phyloP scores from a whole-genome alignment of 2,329 filamentous ascomycete genomes.

The Aspergillus eucalypticola region DNA sequence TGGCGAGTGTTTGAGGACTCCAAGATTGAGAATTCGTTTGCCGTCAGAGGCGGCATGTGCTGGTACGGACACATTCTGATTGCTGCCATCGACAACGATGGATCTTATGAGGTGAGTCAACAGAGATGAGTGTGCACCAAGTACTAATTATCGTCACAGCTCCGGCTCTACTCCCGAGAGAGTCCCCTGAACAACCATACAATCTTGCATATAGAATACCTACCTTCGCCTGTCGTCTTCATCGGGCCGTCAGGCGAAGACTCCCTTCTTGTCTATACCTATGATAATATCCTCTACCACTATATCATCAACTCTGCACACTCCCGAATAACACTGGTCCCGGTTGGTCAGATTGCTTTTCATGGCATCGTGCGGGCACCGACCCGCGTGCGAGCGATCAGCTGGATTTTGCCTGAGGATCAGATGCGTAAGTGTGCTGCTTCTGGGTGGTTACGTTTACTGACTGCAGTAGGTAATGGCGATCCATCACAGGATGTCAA shows the following conservation, averaged over 20 bases:
- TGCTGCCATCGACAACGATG: conserved; percentile 83
- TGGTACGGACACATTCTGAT: conserved; percentile 97
- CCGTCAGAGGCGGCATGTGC: conserved; percentile 93
- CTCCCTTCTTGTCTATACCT: conserved; percentile 92
- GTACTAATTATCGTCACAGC: conserved; percentile 38
- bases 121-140: not conserved
- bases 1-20: conserved; percentile 93
- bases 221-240: conserved; percentile 85
- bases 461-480: conserved; percentile 62
- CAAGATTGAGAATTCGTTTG: conserved; percentile 82
- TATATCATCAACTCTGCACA: conserved; percentile 78
- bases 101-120: conserved; percentile 66
- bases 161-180: conserved; percentile 92
- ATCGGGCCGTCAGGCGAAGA: conserved; percentile 89
- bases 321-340: conserved; percentile 73
- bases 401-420: conserved; percentile 91
- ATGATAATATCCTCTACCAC: conserved; percentile 93
- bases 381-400: conserved; percentile 85
- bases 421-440: conserved; percentile 65
- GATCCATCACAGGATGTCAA: conserved; percentile 95
- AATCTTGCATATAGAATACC: conserved; percentile 71
- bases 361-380: conserved; percentile 95
- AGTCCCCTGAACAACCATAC: conserved; percentile 71
- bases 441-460: conserved; percentile 5
- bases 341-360: conserved; percentile 97